Conservation (phyloP, 306 rosid genomes). For the Corylus avellana region DNA sequence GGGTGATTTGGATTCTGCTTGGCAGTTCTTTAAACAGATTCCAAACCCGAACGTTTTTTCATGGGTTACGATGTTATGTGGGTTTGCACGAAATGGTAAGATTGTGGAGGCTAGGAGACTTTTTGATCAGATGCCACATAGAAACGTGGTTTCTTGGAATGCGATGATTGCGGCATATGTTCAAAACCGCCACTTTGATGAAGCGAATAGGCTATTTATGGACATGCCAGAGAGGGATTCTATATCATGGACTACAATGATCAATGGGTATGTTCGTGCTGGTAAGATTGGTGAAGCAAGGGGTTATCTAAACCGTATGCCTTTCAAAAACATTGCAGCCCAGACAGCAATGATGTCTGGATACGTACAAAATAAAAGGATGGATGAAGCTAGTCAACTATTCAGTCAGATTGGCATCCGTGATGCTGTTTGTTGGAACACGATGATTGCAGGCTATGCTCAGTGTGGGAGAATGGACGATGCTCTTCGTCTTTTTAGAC, state of each 20-base stretch:
- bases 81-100: slow-evolving; percentile 61
- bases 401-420: slow-evolving; percentile 46
- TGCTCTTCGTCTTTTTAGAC: slow-evolving; percentile 56
- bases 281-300: slow-evolving; percentile 72
- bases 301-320: slow-evolving; percentile 58
- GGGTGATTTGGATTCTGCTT: slow-evolving; percentile 71
- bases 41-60: slow-evolving; percentile 60
- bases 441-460: slow-evolving; percentile 72
- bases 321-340: slow-evolving; percentile 67
- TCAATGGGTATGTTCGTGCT: slow-evolving; percentile 60
- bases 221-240: slow-evolving; percentile 66
- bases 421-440: slow-evolving; percentile 79
- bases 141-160: slow-evolving; percentile 84
- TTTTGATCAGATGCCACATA: slow-evolving; percentile 63
- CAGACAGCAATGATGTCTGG: slow-evolving; percentile 83
- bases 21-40: slow-evolving; percentile 58
- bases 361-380: slow-evolving; percentile 51
- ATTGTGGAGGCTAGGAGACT: slow-evolving; percentile 57
- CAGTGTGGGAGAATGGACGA: slow-evolving; percentile 68
- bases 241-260: slow-evolving; percentile 85
- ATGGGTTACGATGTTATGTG: slow-evolving; percentile 73
- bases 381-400: slow-evolving; percentile 65
- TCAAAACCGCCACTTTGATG: slow-evolving; percentile 56
- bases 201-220: slow-evolving; percentile 58
- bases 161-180: slow-evolving; percentile 83